Base-by-base conservation (phyloP, 768 basidiomycete species). In the Hemileccinum rubropunctum region DNA sequence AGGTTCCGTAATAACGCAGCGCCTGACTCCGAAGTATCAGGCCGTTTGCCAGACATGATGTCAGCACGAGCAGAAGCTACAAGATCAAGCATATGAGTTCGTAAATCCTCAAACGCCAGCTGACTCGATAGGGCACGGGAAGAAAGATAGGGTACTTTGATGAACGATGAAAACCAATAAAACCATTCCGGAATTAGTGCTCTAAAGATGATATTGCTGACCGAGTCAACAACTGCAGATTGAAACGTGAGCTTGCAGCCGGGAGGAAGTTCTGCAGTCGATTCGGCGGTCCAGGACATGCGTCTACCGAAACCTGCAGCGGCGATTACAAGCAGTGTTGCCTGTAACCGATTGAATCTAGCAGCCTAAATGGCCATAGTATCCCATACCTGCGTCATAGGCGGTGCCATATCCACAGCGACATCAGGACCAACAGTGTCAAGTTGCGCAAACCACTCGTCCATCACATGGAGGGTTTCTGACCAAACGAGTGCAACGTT, bases 401-500 rank as follows among this genome's bases (percentile, higher is more conserved):
- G 15, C 4, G 32, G 35, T 14, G 51, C 14, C 14, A 57, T 13
- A 45, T 66, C 50, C 18, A 64, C 6, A 2, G 64, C 45, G 13
- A 68, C 34, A 14, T 63, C 66, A 21, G 41, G 23, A 30, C 55
- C 48, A 28, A 33, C 18, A 33, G 30, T 18, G 12, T 74, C 72
- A 6, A 79, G 57, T 17, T 71, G 59, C 14, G 62, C 57, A 40
- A 76, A 72, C 76, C 76, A 77, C 52, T 77, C 73, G 21, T 71
- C 56, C 8, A 71, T 50, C 2, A 76, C 60, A 28, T 68, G 69
- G 9, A 71, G 64, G 0, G 73, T 67, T 54, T 79, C 76, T 14
- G 62, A 58, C 79, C 78, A 80, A 4, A 76, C 77, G n/a, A 79
- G 64, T 6, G 74, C 71, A 47, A 73, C 67, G 32, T 79, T 76